Base-by-base conservation (phyloP, 192 early-diverging fungal genomes). In the Backusella morwellensis region DNA sequence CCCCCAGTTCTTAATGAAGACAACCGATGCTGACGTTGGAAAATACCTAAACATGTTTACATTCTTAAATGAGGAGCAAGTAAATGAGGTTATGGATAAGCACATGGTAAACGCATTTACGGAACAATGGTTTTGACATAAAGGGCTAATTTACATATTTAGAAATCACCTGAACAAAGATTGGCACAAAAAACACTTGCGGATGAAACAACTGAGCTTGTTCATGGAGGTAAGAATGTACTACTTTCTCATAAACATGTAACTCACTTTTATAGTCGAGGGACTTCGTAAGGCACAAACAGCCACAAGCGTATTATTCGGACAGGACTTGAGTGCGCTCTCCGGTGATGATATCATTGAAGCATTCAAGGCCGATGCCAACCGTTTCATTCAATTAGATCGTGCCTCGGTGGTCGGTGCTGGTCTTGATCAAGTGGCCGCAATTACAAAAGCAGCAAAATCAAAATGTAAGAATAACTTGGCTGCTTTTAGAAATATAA, bases 151-250 rank as follows among this genome's bases (percentile, higher is more conserved):
- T 75, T 23, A 36, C 42, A 17, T 67, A 35, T 9, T 41, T 35
- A 89, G 83, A 44, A 77, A 47, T 77, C 78, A 5, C 96, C 97
- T 0, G 90, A 93, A 73, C 76, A 82, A 35, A 94, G 93, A 52
- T 9, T 84, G 6, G 95, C 95, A 1, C 97, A 98, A 70, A 85
- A 86, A 34, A 69, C 83, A 21, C 90, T 98, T 17, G 96, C 97
- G 1, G 83, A 82, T 8, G 94, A 98, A 81, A 92, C 92, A 34
- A 98, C 96, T 29, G 94, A 95, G 78, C 85, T 98, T 17, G 92
- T 98, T 6, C 97, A 98, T 74, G 96, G 97, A 72, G 80, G 89
- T 90, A 81, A 81, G 12, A 63, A 15, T 38, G 36, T n/a, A 41
- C 9, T 23, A 41, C 35, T 40, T 70, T 23, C 19, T 35, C 36